A percentile compares a stretch with the other conserved stretches of the same genome.
Conservation (phyloP, 306 rosid genomes). For the Begonia loranthoides region DNA sequence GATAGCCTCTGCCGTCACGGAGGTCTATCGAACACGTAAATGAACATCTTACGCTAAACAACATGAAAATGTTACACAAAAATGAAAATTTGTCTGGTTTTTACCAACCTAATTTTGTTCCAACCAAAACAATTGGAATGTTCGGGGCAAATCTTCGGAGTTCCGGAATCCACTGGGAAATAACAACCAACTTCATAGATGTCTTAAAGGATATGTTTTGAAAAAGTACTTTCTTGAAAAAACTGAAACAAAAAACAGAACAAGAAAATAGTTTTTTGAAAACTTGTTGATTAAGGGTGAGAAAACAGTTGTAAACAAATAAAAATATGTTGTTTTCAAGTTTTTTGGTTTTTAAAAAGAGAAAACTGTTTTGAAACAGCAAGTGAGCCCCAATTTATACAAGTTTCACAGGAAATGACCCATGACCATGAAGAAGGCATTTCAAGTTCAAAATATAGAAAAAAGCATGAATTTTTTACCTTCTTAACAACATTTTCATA, state of each 20-base stretch:
- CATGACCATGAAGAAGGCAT: neutral
- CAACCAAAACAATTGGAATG: constrained; percentile 96
- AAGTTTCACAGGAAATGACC: neutral
- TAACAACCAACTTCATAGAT: constrained; percentile 5
- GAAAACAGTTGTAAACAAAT: constrained; percentile 2
- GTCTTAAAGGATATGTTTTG: too few relatives aligned
- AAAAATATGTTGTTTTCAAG: too few relatives aligned
- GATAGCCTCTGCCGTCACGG: constrained; percentile 69
- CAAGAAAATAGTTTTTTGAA: too few relatives aligned
- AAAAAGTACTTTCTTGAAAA: too few relatives aligned
- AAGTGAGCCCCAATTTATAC: neutral
- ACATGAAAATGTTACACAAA: neutral
- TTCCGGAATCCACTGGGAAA: constrained; percentile 94
- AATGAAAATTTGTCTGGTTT: neutral
- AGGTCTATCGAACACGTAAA: constrained; percentile 38
- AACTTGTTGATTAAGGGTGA: too few relatives aligned
- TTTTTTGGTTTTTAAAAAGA: too few relatives aligned
- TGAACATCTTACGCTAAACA: neutral
- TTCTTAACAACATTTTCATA: constrained; percentile 95
- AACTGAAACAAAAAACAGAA: too few relatives aligned
- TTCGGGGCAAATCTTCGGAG: constrained; percentile 90
- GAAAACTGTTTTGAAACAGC: neutral
- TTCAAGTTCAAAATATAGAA: neutral
- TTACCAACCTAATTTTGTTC: constrained; percentile 79
- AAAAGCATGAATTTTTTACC: constrained; percentile 20